Evolutionary conservation across 2,329 filamentous ascomycete genomes (phyloP), one percentile per base, ranked within the genome.

Genomic region (Scedosporium boydii): DNA sequence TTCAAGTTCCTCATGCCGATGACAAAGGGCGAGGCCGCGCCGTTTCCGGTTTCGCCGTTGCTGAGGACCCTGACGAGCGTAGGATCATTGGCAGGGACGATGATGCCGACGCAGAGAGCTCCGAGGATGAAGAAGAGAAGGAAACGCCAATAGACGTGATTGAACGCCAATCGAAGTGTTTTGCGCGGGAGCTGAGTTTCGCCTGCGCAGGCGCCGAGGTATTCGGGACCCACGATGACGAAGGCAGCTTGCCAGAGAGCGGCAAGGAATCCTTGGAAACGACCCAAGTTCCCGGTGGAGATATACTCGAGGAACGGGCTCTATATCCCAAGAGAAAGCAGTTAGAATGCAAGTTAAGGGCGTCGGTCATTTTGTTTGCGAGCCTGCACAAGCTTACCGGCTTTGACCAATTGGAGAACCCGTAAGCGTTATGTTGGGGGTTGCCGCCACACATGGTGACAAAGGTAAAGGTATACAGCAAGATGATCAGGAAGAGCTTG

Each of bases 381-480:
- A n/a, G n/a, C n/a, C n/a, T n/a, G n/a, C n/a, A n/a, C n/a, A n/a
- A n/a, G n/a, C n/a, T 87, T 1, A 90, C 90, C 0, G 84, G 84
- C 3, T 79, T 68, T 12, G 78, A 80, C 87, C 87, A 89, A 69
- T 87, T 85, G n/a, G 87, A 79, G 70, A 91, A 91, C 18, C 88
- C 88, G 1, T 91, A 76, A 55, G 84, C 78, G 67, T 89, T 86
- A 57, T 83, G 76, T 4, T 85, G 70, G 0, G 90, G 89, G 66
- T 93, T 93, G 27, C 88, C 90, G 41, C 89, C 89, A 6, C 91
- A 77, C 87, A 91, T 91, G 57, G 85, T 87, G 67, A 93, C 80
- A 69, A 93, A 89, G 16, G 90, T 91, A 73, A 88, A 92, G 68
- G 79, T 75, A 71, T 91, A 87, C 59, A 90, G 77, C 12, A 86